Evolutionary conservation across 768 basidiomycete species (phyloP), one percentile per base, ranked within the genome.

Genomic region (Astraeus odoratus): DNA sequence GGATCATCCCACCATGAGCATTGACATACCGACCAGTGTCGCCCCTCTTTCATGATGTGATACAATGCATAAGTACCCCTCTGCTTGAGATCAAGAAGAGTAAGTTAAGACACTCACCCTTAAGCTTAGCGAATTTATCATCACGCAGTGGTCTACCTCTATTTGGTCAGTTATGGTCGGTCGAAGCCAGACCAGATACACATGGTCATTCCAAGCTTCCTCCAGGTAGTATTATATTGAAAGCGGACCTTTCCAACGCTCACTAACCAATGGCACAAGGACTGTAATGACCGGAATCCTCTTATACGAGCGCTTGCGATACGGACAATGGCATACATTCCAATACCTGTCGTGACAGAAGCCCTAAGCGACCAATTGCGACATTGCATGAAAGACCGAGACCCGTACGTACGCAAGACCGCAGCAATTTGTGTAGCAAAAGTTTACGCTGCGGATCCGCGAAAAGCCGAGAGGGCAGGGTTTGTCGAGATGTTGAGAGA

Each of bases 31-130:
- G 23, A 45, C 41, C 53, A 95, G 90, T 96, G 91, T 94, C 92
- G 20, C 78, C 90, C 24, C 72, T 97, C 53, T 96, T 95, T 71
- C 81, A 81, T n/a, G 93, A 99, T 54, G 88, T 99, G 42, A 83
- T 96, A 6, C 88, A 92, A 60, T 96, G 93, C 59, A 75, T 99
- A 51, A 83, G 86, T n/a, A 93, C 92, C 8, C 96, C 95, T 36
- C 70, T 94, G 5, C 75, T 98, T 30, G 96, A 99, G 64, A 96
- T 98, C 64, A 99, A 99, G 78, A 99, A 99, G 76, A 99, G 94
- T 93, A 55, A 61, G 86, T 64, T n/a, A 39, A 37, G n/a, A 40
- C 30, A 15, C 7, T 29, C 4, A 16, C 26, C 24, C 29, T 34
- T n/a, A 22, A 35, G 23, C 20, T 27, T 7, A 26, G 40, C 30